Percentiles rank a stretch among this genome's conserved stretches.
phyloP scores from a whole-genome alignment of 805 yeast species.

The Nadsonia fulvescens region DNA sequence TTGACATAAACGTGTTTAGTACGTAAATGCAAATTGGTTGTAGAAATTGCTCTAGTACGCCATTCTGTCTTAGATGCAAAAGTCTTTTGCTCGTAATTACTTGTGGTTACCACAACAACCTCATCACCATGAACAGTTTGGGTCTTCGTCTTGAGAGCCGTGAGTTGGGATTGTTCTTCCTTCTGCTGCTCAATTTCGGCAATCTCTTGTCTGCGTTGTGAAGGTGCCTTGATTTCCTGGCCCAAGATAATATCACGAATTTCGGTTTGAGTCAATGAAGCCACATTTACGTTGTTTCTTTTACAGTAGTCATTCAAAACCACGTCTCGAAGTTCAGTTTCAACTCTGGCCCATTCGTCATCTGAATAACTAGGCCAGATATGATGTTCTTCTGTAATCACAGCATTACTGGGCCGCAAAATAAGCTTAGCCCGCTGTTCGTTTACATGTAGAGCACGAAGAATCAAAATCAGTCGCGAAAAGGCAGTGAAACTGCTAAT shows the following conservation, averaged over 20 bases:
- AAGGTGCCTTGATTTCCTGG: conserved; percentile 82
- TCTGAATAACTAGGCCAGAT: conserved; percentile 83
- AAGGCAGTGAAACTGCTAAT: conserved; percentile 87
- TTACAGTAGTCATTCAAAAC: conserved; percentile 72
- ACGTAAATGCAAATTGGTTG: conserved; percentile 54
- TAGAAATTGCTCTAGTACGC: conserved; percentile 72
- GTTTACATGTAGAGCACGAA: conserved; percentile 66
- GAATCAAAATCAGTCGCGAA: conserved; percentile 64
- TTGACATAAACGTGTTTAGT: conserved; percentile 58
- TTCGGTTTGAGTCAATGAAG: conserved; percentile 80
- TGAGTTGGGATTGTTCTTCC: conserved; percentile 29
- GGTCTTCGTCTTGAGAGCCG: conserved; percentile 68
- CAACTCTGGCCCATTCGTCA: conserved; percentile 87
- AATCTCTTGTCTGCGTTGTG: conserved; percentile 68
- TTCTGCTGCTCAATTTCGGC: conserved; percentile 41
- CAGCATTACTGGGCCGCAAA: conserved; percentile 54
- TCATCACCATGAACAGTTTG: conserved; percentile 92
- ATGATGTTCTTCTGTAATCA: conserved; percentile 58
- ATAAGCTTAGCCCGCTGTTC: conserved; percentile 61
- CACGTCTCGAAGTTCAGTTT: conserved; percentile 71
- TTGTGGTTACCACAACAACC: conserved; percentile 83
- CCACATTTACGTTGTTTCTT: conserved; percentile 70
- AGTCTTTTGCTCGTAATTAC: conserved; percentile 67
- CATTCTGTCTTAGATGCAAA: conserved; percentile 80
- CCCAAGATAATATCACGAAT: conserved; percentile 88